phyloP scores from a whole-genome alignment of 2,329 filamentous ascomycete species.

The Aureobasidium zeae region DNA sequence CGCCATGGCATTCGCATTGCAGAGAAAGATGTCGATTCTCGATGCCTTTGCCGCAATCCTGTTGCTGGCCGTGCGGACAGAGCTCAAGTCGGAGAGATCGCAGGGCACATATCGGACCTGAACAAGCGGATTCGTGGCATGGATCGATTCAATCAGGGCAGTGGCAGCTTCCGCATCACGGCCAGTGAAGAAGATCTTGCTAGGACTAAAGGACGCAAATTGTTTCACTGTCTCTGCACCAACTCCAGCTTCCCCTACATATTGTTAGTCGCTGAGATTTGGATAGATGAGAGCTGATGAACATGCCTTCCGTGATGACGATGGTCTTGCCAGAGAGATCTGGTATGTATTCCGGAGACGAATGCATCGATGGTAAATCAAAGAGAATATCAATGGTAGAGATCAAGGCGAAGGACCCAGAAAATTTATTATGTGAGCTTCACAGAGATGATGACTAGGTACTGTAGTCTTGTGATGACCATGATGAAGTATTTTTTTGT shows the following conservation, averaged over 20 bases:
- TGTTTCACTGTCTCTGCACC: constrained; percentile 38
- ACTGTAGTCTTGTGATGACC: too few species aligned
- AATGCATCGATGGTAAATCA: too few species aligned
- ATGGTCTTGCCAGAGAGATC: constrained; percentile 24
- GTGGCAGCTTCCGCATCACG: constrained; percentile 37
- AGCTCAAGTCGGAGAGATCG: constrained; percentile 43
- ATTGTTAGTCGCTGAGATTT: not conserved
- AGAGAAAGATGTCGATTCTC: constrained; percentile 13
- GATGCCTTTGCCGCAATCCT: constrained; percentile 30
- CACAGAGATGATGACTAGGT: too few species aligned
- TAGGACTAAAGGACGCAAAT: constrained; percentile 38
- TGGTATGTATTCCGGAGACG: constrained; percentile 22
- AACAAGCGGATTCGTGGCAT: constrained; percentile 24
- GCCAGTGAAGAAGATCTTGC: constrained; percentile 45
- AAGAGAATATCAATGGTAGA: too few species aligned
- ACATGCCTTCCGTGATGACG: constrained; percentile 21
- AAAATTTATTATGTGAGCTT: too few species aligned
- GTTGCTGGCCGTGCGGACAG: constrained; percentile 37
- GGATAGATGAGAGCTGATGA: not conserved
- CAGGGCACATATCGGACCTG: constrained; percentile 39
- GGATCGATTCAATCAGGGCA: constrained; percentile 34
- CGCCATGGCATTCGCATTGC: constrained; percentile 23
- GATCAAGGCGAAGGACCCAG: too few species aligned
- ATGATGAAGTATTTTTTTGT: too few species aligned
- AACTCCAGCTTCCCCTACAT: constrained; percentile 37